Evolutionary conservation across 129 eudicot genomes (phyloP), one percentile per base, ranked within the genome.

Genomic region (Chrysanthemum seticuspe): DNA sequence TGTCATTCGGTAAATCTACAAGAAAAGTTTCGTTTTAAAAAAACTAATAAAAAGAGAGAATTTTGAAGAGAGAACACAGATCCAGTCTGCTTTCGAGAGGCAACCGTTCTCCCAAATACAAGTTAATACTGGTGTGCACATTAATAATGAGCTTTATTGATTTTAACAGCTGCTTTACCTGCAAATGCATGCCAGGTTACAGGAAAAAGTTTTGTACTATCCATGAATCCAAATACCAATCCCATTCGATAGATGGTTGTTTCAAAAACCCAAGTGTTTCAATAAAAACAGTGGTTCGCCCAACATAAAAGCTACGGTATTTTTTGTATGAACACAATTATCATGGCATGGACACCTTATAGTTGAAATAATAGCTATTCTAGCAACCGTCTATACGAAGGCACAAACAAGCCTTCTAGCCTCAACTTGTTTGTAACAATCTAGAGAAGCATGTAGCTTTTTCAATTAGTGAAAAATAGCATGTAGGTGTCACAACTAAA

Each of bases 1-100:
- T 84, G 73, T 77, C 87, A 83, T 84, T 79, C 58, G 90, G 88
- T 50, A 87, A 77, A 78, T 88, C 99, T 94, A 83, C 61, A 68
- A 76, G 44, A 16, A 16, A 10, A 16, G 61, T 6, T 16, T 15
- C 10, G 6, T 14, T 19, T 15, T 55, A 15, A 54, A 4, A 54
- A 54, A 2, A 14, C 15, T 4, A n/a, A 53, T 13, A 53, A 1
- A 54, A 54, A 54, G 1, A 15, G 7, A n/a, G 10, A 55, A 15
- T 19, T 55, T 55, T 1, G 19, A 55, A 8, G 1, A 40, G 10
- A 40, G 10, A 40, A 6, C 2, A 6, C 10, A 40, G 10, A 40
- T 7, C 47, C 10, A 31, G 36, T 31, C 36, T 4, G 36, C 36
- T 31, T 29, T 4, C 5, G 36, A 31, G 36, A 31, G 36, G 36